Evolutionary conservation across 306 rosid species (phyloP).

Genomic region (Gastrolobium bilobum): DNA sequence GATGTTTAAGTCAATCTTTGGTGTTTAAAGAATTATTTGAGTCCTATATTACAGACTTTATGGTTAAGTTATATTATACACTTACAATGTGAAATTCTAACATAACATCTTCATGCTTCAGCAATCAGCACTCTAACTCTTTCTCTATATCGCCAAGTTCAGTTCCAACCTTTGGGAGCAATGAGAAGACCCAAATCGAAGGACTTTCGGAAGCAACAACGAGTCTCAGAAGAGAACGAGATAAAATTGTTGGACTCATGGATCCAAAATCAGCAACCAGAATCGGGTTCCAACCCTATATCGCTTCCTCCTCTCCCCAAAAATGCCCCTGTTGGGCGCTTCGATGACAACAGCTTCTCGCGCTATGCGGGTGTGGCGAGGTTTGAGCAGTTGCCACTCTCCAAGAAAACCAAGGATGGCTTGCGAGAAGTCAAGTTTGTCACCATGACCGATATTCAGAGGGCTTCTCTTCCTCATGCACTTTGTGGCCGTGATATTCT

Average conservation of each 20-base stretch:
- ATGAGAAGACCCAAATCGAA: conserved; percentile 73
- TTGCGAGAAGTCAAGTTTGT: conserved; percentile 55
- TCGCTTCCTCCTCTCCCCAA: conserved; percentile 61
- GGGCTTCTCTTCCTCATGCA: conserved; percentile 88
- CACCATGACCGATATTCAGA: conserved; percentile 88
- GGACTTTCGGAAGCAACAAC: conserved; percentile 58
- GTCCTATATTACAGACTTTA: no score
- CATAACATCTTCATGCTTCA: neutral
- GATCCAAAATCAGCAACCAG: conserved; percentile 67
- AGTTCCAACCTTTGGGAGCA: neutral
- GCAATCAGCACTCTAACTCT: neutral
- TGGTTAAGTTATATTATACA: no score
- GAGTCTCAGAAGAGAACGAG: conserved; percentile 58
- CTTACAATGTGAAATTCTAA: no score
- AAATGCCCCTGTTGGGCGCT: conserved; percentile 55
- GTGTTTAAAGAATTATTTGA: no score
- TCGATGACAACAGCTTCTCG: conserved; percentile 56
- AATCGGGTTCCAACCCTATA: conserved; percentile 71
- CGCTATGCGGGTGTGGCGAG: conserved; percentile 71
- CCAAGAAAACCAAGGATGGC: conserved; percentile 70
- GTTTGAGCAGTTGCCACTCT: conserved; percentile 76
- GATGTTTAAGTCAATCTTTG: no score
- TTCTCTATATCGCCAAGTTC: neutral
- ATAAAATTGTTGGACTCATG: conserved; percentile 63
- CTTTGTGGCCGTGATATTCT: conserved; percentile 85